Evolutionary conservation across 2,329 filamentous ascomycete species (phyloP).

Genomic region (Trichoderma citrinoviride): DNA sequence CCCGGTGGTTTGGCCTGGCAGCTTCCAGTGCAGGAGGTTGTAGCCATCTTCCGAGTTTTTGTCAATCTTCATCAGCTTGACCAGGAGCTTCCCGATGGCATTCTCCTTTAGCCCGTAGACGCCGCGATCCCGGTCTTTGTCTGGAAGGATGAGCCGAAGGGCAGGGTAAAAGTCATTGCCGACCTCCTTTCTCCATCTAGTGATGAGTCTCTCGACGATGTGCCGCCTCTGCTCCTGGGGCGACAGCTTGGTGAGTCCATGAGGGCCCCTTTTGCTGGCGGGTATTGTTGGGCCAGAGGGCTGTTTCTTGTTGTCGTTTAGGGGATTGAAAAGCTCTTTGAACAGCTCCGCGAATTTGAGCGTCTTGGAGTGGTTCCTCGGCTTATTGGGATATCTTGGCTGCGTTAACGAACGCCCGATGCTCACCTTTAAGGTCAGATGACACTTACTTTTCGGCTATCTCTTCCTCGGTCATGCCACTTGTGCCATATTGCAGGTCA

Average conservation of each 20-base stretch:
- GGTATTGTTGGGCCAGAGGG: constrained; percentile 55
- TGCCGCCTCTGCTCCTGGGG: constrained; percentile 75
- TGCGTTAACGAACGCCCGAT: no score
- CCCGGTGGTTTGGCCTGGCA: constrained; percentile 66
- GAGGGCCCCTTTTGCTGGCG: constrained; percentile 56
- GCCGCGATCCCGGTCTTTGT: constrained; percentile 86
- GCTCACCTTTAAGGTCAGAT: neutral
- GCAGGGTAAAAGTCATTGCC: constrained; percentile 92
- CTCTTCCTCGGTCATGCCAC: constrained; percentile 41
- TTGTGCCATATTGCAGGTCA: constrained; percentile 47
- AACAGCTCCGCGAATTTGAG: constrained; percentile 80
- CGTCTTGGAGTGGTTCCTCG: constrained; percentile 75
- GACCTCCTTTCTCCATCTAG: constrained; percentile 81
- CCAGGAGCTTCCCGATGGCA: constrained; percentile 82
- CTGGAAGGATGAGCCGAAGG: constrained; percentile 84
- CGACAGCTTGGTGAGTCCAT: constrained; percentile 57
- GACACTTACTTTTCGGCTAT: constrained; percentile 43
- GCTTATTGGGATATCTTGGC: constrained; percentile 75
- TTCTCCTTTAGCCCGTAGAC: constrained; percentile 96
- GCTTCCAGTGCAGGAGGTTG: constrained; percentile 86
- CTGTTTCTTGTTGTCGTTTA: constrained; percentile 75
- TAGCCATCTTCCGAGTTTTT: constrained; percentile 85
- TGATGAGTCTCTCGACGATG: constrained; percentile 84
- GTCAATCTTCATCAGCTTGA: constrained; percentile 89
- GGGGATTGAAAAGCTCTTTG: constrained; percentile 74